Evolutionary conservation across 352 stramenopile genomes (phyloP).

Genomic region (Globisporangium nagaii): DNA sequence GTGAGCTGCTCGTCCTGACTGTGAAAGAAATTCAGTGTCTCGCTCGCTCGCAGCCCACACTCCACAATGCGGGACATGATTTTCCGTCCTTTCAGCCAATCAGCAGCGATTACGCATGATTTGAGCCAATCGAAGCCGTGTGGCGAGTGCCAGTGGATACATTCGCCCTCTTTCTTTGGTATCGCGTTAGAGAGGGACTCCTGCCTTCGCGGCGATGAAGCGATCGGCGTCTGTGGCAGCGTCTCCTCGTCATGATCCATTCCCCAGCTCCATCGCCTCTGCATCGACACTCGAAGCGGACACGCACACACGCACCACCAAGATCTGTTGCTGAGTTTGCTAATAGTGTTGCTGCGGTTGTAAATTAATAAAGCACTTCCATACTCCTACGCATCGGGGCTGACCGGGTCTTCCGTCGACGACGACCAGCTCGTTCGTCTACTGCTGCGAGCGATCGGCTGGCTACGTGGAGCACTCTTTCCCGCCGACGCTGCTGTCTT

Average conservation of each 20-base stretch:
- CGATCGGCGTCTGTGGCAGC: too few relatives aligned
- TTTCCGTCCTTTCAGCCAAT: not conserved
- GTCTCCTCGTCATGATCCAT: too few relatives aligned
- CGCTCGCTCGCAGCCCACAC: too few relatives aligned
- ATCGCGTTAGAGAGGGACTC: not conserved
- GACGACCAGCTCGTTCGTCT: not conserved
- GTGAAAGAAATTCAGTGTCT: conserved; percentile 1
- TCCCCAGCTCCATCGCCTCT: too few relatives aligned
- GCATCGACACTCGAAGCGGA: too few relatives aligned
- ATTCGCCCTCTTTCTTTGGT: not conserved
- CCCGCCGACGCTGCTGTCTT: conserved; percentile 36
- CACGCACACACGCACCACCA: too few relatives aligned
- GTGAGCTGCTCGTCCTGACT: not conserved
- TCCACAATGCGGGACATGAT: not conserved
- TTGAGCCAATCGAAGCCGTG: not conserved
- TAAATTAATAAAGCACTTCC: conserved; percentile 9
- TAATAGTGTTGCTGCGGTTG: not conserved
- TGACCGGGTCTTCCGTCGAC: not conserved
- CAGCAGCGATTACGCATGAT: not conserved
- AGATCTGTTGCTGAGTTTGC: too few relatives aligned
- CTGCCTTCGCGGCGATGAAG: not conserved
- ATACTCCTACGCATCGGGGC: conserved; percentile 1
- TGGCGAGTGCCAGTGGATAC: not conserved
- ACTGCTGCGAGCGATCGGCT: not conserved
- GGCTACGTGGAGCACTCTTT: conserved; percentile 43